phyloP scores from a whole-genome alignment of 1,139 yeast genomes.

The Pneumocystis oryctolagi region DNA sequence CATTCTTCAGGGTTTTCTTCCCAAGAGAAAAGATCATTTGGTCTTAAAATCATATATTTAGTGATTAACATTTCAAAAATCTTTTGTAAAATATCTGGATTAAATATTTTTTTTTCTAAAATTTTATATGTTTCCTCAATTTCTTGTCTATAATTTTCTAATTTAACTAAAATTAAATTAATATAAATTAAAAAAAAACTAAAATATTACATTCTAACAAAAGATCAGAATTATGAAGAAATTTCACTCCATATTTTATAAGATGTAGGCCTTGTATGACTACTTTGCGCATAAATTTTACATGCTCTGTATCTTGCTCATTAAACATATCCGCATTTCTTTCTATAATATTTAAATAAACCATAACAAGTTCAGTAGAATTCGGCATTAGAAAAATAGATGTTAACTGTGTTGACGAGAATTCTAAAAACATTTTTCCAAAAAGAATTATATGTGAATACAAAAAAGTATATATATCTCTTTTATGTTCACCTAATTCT shows the following conservation, averaged over 20 bases:
- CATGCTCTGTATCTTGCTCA: conserved; percentile 28
- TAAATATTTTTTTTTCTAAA: conserved; percentile 42
- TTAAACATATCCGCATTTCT: conserved; percentile 49
- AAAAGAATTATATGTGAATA: conserved; percentile 46
- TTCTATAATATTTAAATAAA: conserved; percentile 45
- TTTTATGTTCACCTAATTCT: background rate
- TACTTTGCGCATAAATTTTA: conserved; percentile 58
- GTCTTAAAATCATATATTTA: conserved; percentile 59
- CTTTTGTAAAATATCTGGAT: conserved; percentile 38
- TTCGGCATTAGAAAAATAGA: conserved; percentile 57
- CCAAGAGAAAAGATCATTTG: conserved; percentile 72
- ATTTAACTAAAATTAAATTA: conserved; percentile 23
- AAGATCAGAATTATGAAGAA: conserved; percentile 24
- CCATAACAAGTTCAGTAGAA: conserved; percentile 43
- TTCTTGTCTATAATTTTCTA: conserved; percentile 40
- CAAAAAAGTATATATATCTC: background rate
- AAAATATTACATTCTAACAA: conserved; percentile 17
- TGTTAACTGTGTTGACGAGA: conserved; percentile 47
- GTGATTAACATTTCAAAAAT: conserved; percentile 52
- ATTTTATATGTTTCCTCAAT: conserved; percentile 41
- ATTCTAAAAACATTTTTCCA: conserved; percentile 52
- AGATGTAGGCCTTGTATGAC: conserved; percentile 58
- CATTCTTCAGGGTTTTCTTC: conserved; percentile 78
- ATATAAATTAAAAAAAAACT: conserved; percentile 13
- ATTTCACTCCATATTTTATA: conserved; percentile 47